Percentiles rank a stretch among this genome's conserved stretches.
phyloP scores from a whole-genome alignment of 2,329 filamentous ascomycete genomes.

The Hortaea werneckii region DNA sequence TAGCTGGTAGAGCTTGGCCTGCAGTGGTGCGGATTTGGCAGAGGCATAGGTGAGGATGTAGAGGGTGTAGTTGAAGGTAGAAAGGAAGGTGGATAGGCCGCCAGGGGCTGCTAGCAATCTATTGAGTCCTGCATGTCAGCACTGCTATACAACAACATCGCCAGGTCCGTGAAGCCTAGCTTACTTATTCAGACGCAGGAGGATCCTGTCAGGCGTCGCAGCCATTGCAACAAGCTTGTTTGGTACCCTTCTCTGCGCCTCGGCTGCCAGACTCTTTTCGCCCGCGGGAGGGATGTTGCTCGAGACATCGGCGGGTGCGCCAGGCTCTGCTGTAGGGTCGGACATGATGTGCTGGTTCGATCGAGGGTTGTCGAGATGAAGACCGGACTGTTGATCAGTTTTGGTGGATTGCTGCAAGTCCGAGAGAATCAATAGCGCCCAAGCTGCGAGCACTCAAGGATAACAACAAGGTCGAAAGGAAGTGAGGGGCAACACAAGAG shows the following conservation, averaged over 20 bases:
- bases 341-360: constrained; percentile 20
- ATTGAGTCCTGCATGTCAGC: neutral
- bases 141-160: neutral
- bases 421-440: too few relatives aligned
- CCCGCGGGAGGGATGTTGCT: constrained; percentile 18
- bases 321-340: constrained; percentile 27
- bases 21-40: constrained; percentile 27
- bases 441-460: too few relatives aligned
- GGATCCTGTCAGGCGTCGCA: constrained; percentile 28
- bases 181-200: constrained; percentile 38
- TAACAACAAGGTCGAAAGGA: too few relatives aligned
- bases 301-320: constrained; percentile 26
- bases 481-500: too few relatives aligned
- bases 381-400: too few relatives aligned
- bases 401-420: too few relatives aligned
- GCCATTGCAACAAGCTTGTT: constrained; percentile 21
- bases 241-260: constrained; percentile 19
- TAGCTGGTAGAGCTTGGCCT: constrained; percentile 25
- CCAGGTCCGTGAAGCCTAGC: neutral
- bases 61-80: constrained; percentile 38
- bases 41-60: constrained; percentile 36
- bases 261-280: constrained; percentile 22
- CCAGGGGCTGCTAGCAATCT: constrained; percentile 36
- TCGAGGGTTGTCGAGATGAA: too few relatives aligned
- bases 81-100: constrained; percentile 35